These are phyloP conservation scores for Metarhizium rileyi DNA, from an alignment of 2,329 filamentous ascomycete genomes.

Conservation along the genomic window DNA sequence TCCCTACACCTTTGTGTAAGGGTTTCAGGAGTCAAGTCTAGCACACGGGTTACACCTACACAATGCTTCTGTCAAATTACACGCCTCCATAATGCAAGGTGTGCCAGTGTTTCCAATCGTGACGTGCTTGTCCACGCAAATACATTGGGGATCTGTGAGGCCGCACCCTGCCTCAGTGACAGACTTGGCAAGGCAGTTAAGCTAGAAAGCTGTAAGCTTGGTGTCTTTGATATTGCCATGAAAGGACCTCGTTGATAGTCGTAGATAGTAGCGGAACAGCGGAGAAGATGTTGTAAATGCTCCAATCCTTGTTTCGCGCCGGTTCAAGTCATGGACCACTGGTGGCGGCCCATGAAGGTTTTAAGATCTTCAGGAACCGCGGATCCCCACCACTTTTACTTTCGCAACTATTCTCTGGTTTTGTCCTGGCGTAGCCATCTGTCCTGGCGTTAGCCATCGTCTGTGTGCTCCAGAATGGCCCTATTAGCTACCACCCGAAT, in stretches of 20 bases:
- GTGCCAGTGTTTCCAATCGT: slow-evolving; percentile 13
- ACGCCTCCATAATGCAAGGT: slow-evolving; percentile 14
- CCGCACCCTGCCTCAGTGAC: slow-evolving; percentile 9
- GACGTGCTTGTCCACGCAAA: slow-evolving; percentile 24
- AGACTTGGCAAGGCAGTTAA: background rate
- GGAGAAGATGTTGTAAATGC: background rate
- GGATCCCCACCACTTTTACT: too few species aligned
- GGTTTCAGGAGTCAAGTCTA: background rate
- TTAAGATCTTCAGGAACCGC: background rate
- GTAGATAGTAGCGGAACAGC: background rate
- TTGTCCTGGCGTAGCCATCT: too few species aligned
- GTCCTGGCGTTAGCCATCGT: too few species aligned
- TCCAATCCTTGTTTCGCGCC: background rate
- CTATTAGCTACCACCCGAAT: too few species aligned
- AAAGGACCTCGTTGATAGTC: too few species aligned
- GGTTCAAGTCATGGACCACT: background rate
- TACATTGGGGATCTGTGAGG: slow-evolving; percentile 13
- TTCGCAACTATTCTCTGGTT: too few species aligned
- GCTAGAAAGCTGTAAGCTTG: background rate
- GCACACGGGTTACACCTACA: slow-evolving; percentile 15
- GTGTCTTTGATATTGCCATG: too few species aligned
- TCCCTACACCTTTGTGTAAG: background rate
- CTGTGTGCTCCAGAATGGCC: too few species aligned
- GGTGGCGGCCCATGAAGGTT: background rate
- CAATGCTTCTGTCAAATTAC: slow-evolving; percentile 15